Percentiles rank a stretch among this genome's conserved stretches.
phyloP scores from a whole-genome alignment of 352 stramenopile species.

The Globisporangium solare region DNA sequence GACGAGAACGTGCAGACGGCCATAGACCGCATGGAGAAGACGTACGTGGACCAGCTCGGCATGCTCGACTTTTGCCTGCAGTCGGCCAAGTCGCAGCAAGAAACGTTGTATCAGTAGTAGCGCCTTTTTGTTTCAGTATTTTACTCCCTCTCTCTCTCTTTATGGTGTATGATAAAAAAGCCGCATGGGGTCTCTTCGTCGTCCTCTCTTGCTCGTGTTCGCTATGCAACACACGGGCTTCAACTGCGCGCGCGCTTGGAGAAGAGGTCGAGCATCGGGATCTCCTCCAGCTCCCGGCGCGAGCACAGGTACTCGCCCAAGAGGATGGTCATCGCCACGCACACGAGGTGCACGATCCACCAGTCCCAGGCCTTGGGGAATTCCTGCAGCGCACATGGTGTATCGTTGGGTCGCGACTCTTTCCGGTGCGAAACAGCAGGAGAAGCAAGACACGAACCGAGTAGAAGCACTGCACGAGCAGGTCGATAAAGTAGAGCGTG shows the following conservation, averaged over 20 bases:
- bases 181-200: no score
- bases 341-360: slow-evolving; percentile 78
- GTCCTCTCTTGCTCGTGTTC: neutral
- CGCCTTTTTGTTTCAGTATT: neutral
- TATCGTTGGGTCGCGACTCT: no score
- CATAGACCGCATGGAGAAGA: slow-evolving; percentile 69
- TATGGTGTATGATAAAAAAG: no score
- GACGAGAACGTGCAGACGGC: slow-evolving; percentile 51
- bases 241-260: slow-evolving; percentile 56
- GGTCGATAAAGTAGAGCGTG: slow-evolving; percentile 86
- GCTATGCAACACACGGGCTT: neutral
- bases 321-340: slow-evolving; percentile 70
- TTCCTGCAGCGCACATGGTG: slow-evolving; percentile 45
- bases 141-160: no score
- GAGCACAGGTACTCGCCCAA: slow-evolving; percentile 87
- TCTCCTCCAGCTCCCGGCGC: slow-evolving; percentile 82
- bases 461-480: slow-evolving; percentile 81
- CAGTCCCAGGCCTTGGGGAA: slow-evolving; percentile 85
- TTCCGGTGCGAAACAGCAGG: no score
- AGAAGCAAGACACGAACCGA: slow-evolving; percentile 31
- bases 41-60: slow-evolving; percentile 61
- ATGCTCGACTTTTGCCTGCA: slow-evolving; percentile 58
- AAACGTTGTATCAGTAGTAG: slow-evolving; percentile 1
- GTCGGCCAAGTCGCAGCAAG: slow-evolving; percentile 16
- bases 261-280: slow-evolving; percentile 86